Evolutionary conservation across 345 rosid species (phyloP), one percentile per base, ranked within the genome.

Genomic region (Citrus inodora): DNA sequence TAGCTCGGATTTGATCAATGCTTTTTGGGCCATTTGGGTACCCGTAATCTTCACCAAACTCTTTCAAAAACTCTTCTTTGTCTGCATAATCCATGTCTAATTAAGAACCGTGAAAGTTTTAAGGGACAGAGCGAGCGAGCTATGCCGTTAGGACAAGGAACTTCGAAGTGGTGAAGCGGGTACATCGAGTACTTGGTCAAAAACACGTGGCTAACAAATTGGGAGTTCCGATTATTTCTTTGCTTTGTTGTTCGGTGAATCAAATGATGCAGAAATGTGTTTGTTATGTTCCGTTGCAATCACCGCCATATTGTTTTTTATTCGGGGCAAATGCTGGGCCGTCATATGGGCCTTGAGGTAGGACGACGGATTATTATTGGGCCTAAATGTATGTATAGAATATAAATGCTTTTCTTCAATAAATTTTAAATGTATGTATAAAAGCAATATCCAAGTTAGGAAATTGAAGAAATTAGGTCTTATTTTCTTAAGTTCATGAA

Each of bases 11-110:
- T 78, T 90, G 85, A 30, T 88, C 90, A 76, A 96, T 86, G 84
- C 73, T 83, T 80, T 91, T 94, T 16, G 91, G 88, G 61, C 87
- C 94, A 79, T 90, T 76, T 11, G 97, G 98, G 68, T 96, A 96
- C 35, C 99, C 99, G 79, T 96, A 94, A 69, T 80, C 87, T 24
- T 67, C 86, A 28, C 95, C 94, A 32, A 90, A 96, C 72, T 92
- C 93, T 76, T 82, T 66, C 25, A 96, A 82, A 80, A 94, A 96
- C 71, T 83, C 88, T 67, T 85, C 88, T 89, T 91, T 88, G 30
- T 75, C 84, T 8, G 17, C n/a, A 16, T 22, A 51, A 32, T 67
- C 48, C 65, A 76, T 65, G 64, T 2, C 22, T 66, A 63, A 63
- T 17, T 60, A 33, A 28, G 28, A 42, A 48, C 38, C 25, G 24